A percentile compares a stretch with the other conserved stretches of the same genome.
phyloP scores from a whole-genome alignment of 768 basidiomycete genomes.

The Auricularia auricula-judae region DNA sequence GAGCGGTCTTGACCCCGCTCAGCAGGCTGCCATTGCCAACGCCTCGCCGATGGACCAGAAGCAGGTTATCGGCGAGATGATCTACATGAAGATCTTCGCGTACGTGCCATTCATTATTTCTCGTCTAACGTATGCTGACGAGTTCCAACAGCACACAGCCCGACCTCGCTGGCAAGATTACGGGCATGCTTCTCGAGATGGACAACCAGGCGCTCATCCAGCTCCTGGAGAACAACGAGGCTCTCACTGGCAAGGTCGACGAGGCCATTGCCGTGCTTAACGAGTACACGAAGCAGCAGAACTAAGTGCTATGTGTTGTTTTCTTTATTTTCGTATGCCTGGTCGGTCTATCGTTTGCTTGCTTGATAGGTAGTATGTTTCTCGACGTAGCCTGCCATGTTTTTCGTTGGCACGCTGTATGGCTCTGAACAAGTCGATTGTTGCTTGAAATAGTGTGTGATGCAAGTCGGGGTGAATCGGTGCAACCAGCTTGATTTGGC shows the following conservation, averaged over 20 bases:
- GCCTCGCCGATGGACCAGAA: conserved; percentile 81
- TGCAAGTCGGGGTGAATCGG: neutral
- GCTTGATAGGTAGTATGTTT: neutral
- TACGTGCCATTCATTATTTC: conserved; percentile 30
- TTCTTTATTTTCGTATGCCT: neutral
- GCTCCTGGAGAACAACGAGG: conserved; percentile 70
- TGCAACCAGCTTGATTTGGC: neutral
- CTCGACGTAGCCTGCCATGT: neutral
- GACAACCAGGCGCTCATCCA: conserved; percentile 88
- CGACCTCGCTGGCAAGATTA: conserved; percentile 95
- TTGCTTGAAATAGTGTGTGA: neutral
- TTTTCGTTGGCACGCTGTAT: neutral
- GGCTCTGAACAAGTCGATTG: neutral
- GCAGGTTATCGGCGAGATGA: conserved; percentile 95
- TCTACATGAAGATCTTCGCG: conserved; percentile 84
- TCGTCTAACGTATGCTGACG: neutral
- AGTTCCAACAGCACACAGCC: conserved; percentile 53
- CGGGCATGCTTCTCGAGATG: conserved; percentile 99
- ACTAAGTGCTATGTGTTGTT: conserved; percentile 16
- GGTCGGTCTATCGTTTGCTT: neutral
- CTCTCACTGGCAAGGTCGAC: conserved; percentile 80
- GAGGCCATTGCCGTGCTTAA: conserved; percentile 86
- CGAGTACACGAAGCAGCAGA: conserved; percentile 54
- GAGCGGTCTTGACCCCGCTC: conserved; percentile 40
- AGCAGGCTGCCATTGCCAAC: conserved; percentile 31